Evolutionary conservation across 2,329 filamentous ascomycete species (phyloP).

Genomic region (Stromatinia cepivora): DNA sequence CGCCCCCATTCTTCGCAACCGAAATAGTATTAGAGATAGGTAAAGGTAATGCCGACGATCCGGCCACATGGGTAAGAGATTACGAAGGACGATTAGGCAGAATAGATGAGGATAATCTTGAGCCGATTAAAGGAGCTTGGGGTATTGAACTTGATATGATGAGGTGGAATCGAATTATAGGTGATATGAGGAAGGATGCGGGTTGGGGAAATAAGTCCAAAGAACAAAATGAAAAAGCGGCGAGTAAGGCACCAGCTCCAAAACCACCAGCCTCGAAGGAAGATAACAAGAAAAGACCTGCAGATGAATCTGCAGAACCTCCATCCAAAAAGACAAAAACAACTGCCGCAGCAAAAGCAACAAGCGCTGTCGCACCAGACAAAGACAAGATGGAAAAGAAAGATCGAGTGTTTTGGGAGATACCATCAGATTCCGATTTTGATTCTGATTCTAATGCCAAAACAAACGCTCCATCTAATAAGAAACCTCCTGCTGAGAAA

Average conservation of each 20-base stretch:
- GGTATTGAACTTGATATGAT: neutral
- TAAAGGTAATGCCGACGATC: neutral
- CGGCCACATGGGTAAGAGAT: neutral
- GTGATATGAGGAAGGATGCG: neutral
- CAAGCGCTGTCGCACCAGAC: neutral
- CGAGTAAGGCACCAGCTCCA: neutral
- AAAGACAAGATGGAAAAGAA: neutral
- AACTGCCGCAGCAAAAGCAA: neutral
- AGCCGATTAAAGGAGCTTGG: neutral
- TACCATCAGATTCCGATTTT: neutral
- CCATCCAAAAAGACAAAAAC: neutral
- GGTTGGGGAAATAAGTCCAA: neutral
- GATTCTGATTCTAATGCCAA: neutral
- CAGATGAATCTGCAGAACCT: neutral
- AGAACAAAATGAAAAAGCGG: neutral
- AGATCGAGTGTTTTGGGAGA: neutral
- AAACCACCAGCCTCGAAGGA: neutral
- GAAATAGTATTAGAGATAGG: constrained; percentile 11
- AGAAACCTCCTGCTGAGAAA: neutral
- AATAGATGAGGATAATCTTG: neutral
- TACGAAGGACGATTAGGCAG: neutral
- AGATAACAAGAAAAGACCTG: neutral
- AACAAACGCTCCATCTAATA: too few relatives aligned
- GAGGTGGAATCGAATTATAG: neutral
- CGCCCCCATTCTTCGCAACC: neutral